These are phyloP conservation scores for Tylopilus subfusipes DNA, from an alignment of 768 basidiomycete genomes.

Conservation along the genomic window DNA sequence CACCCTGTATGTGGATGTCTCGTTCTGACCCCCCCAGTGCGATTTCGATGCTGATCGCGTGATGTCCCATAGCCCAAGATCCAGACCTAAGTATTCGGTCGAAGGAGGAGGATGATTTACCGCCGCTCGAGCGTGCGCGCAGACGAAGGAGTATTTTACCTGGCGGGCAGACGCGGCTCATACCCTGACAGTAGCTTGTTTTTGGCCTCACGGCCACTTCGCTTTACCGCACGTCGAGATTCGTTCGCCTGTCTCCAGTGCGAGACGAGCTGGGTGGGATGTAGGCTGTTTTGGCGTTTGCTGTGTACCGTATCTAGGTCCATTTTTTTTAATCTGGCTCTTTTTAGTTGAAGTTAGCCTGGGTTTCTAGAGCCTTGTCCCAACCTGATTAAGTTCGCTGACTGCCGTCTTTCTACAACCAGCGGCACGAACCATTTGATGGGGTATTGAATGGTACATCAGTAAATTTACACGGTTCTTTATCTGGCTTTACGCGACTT, in stretches of 20 bases:
- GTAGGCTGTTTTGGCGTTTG: not conserved
- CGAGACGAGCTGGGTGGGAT: not conserved
- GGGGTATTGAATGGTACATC: no score
- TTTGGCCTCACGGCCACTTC: no score
- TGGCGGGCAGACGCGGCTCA: constrained; percentile 29
- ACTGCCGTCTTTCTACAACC: no score
- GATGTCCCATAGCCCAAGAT: constrained; percentile 19
- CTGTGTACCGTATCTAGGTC: constrained; percentile 4
- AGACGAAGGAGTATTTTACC: constrained; percentile 42
- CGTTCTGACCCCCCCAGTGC: constrained; percentile 1
- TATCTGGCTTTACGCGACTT: no score
- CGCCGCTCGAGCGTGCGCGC: constrained; percentile 68
- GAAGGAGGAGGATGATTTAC: constrained; percentile 53
- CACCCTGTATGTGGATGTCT: constrained; percentile 19
- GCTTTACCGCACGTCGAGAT: not conserved
- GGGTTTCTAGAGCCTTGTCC: no score
- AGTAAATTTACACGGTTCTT: no score
- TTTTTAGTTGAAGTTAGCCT: no score
- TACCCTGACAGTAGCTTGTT: constrained; percentile 3
- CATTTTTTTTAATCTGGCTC: not conserved
- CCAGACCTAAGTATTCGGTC: constrained; percentile 22
- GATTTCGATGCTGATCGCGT: constrained; percentile 2
- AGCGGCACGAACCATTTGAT: no score
- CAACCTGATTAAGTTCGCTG: no score
- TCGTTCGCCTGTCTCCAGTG: not conserved